Evolutionary conservation across 257 asterid genomes (phyloP).

Genomic region (Linderniella brevidens): DNA sequence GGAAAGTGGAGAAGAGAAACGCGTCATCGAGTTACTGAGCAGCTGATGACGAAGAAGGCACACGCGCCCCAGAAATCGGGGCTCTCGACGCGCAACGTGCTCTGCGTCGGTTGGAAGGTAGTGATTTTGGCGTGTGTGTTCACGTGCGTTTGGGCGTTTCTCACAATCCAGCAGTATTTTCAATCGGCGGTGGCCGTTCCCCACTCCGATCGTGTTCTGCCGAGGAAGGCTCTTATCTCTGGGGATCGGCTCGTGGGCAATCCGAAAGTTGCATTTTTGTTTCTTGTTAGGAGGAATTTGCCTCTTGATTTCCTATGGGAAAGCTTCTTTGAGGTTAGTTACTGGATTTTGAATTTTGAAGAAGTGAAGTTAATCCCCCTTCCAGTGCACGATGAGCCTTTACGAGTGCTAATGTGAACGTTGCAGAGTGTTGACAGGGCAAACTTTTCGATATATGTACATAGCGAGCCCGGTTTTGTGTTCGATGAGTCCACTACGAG

Average conservation of each 20-base stretch:
- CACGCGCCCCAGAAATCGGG: constrained; percentile 26
- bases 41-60: constrained; percentile 22
- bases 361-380: not conserved
- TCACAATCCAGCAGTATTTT: constrained; percentile 52
- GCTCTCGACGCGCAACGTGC: constrained; percentile 26
- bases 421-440: constrained; percentile 57
- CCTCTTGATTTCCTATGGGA: constrained; percentile 96
- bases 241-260: constrained; percentile 27
- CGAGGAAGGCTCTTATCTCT: constrained; percentile 24
- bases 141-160: constrained; percentile 40
- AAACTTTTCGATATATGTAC: constrained; percentile 51
- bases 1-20: constrained; percentile 28
- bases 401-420: not conserved
- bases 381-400: not conserved
- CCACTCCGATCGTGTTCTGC: constrained; percentile 14
- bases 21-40: constrained; percentile 11
- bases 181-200: constrained; percentile 12
- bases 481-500: constrained; percentile 71
- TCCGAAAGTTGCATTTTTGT: constrained; percentile 74
- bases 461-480: constrained; percentile 75
- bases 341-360: constrained; percentile 2
- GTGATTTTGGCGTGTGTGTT: constrained; percentile 30
- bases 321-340: constrained; percentile 74
- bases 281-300: constrained; percentile 46
- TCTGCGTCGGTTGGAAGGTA: constrained; percentile 63